Evolutionary conservation across 2,329 filamentous ascomycete species (phyloP).

Genomic region (Fusarium sp.): DNA sequence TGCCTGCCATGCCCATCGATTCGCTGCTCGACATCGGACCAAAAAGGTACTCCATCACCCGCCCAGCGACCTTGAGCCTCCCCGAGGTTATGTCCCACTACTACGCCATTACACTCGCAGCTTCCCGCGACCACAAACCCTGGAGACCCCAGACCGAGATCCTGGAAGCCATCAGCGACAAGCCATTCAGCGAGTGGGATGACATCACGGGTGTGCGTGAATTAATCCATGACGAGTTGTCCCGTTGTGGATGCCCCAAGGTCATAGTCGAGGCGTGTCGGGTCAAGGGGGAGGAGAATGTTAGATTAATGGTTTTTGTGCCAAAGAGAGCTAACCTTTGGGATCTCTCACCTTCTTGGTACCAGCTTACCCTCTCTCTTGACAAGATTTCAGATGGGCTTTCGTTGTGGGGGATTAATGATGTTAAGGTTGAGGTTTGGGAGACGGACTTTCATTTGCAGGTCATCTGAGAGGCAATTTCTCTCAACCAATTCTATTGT

Average conservation of each 20-base stretch:
- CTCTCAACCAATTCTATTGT: no score
- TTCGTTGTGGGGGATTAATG: rapidly evolving
- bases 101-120: rapidly evolving
- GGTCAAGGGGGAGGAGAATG: rapidly evolving
- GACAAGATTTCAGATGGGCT: not conserved
- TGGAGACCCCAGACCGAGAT: no score
- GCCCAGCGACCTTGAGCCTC: not conserved
- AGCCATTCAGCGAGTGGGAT: not conserved
- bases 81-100: rapidly evolving
- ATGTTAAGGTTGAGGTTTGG: not conserved
- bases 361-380: no score
- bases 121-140: no score
- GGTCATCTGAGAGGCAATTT: not conserved
- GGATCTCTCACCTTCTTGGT: no score
- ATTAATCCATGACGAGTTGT: no score
- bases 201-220: not conserved
- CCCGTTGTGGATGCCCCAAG: no score
- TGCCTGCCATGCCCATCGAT: no score
- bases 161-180: not conserved
- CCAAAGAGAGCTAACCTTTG: rapidly evolving
- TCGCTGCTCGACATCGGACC: no score
- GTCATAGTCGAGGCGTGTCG: not conserved
- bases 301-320: not conserved
- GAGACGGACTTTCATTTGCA: not conserved
- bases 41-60: no score